Evolutionary conservation across 352 stramenopile species (phyloP), one percentile per base, ranked within the genome.

Genomic region (Thalassiosira exigua): DNA sequence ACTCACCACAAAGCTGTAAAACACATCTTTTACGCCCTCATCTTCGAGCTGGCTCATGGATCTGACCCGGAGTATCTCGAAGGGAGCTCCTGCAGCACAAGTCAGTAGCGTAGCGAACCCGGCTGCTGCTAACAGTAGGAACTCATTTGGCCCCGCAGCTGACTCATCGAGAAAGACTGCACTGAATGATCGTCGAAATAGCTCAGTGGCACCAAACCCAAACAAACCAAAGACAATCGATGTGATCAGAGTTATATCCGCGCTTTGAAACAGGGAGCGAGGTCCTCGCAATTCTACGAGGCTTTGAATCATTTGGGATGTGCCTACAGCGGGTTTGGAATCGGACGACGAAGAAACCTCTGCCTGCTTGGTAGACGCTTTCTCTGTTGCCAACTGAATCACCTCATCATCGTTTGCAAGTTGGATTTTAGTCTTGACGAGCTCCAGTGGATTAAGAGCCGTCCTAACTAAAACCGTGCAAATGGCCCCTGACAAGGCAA

Each of bases 371-470:
- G 68, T 51, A 11, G 54, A 42, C 0, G 24, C 19, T 24, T 77
- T 80, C 57, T 87, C 51, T 21, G 56, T 69, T 19, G 82, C 88
- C 70, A 77, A 85, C 9, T 84, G 9, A 29, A 91, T 70, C 7
- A 94, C 73, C 72, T 92, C 87, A 22, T 90, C 65, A 66, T 93
- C 86, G 75, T 92, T 93, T 64, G 80, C 32, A 9, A 94, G 64
- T 69, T 94, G 90, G 30, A 91, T 81, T 57, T 94, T 94, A n/a
- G 89, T 94, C 53, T 94, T 94, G n/a, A 93, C 87, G 19, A 93
- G 61, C 69, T 94, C 90, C 0, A 94, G 42, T 42, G 90, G 90
- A 81, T 93, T 93, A 22, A 94, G 61, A n/a, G 79, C 80, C 50
- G 86, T 93, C 12, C 90, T 51, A 1, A 93, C 75, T 30, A 94